phyloP scores from a whole-genome alignment of 2,329 filamentous ascomycete species.

The Fusarium graminum region DNA sequence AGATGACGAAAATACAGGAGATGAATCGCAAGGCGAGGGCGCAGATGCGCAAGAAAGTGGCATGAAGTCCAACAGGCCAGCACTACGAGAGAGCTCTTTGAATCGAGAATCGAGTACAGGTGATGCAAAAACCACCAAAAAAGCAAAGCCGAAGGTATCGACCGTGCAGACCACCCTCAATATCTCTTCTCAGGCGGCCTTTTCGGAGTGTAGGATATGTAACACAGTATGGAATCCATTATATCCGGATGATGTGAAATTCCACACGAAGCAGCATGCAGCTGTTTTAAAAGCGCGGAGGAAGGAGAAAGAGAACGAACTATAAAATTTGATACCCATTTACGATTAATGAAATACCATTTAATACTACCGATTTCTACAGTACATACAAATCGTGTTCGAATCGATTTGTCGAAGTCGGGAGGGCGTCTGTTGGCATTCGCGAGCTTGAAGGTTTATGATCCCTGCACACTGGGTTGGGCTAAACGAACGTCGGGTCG shows the following conservation, averaged over 20 bases:
- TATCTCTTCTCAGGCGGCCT: slow-evolving; percentile 57
- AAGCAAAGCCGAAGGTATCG: slow-evolving; percentile 41
- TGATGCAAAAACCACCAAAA: slow-evolving; percentile 37
- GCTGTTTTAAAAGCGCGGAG: slow-evolving; percentile 50
- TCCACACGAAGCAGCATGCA: slow-evolving; percentile 57
- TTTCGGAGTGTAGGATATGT: slow-evolving; percentile 60
- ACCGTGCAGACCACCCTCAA: slow-evolving; percentile 61
- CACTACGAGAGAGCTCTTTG: background rate
- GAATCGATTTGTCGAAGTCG: background rate
- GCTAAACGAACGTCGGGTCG: background rate
- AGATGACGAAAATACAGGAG: slow-evolving; percentile 14
- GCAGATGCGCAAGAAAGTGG: background rate
- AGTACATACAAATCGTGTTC: background rate
- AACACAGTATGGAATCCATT: slow-evolving; percentile 61
- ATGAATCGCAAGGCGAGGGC: background rate
- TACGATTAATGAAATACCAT: slow-evolving; percentile 32
- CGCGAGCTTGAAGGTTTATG: background rate
- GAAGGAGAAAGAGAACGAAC: slow-evolving; percentile 40
- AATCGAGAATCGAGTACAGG: slow-evolving; percentile 18
- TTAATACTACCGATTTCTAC: too few relatives aligned
- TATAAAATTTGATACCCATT: slow-evolving; percentile 46
- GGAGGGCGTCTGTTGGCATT: background rate
- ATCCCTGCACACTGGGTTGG: slow-evolving; percentile 11
- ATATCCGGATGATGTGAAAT: slow-evolving; percentile 60
- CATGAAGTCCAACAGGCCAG: background rate